Evolutionary conservation across 352 stramenopile species (phyloP).

Genomic region (Phytophthora hybrid): DNA sequence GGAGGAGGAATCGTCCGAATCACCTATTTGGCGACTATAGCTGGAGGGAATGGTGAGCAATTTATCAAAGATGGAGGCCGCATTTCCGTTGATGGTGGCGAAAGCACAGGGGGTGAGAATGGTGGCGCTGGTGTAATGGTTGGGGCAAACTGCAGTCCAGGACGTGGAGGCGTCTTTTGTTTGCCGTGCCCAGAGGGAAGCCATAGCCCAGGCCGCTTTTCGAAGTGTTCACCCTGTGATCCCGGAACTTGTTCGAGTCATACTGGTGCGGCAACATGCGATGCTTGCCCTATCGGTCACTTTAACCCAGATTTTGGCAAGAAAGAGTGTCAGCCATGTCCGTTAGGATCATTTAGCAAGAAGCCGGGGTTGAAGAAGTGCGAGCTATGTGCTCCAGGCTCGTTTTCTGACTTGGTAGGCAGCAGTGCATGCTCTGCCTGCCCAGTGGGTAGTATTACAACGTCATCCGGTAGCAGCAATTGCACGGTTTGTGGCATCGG

Average conservation of each 20-base stretch:
- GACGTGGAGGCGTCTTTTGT: constrained; percentile 75
- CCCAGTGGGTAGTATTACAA: constrained; percentile 67
- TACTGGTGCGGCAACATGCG: constrained; percentile 53
- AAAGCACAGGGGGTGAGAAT: constrained; percentile 66
- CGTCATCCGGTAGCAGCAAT: constrained; percentile 52
- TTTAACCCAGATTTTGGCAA: constrained; percentile 83
- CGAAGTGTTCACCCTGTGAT: constrained; percentile 73
- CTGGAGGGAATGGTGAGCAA: constrained; percentile 51
- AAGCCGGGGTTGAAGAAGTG: constrained; percentile 62
- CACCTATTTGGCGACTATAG: constrained; percentile 44
- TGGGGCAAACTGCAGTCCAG: constrained; percentile 66
- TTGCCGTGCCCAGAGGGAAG: constrained; percentile 67
- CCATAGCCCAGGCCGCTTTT: constrained; percentile 67
- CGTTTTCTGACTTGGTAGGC: constrained; percentile 56
- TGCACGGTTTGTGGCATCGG: constrained; percentile 83
- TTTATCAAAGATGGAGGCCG: constrained; percentile 68
- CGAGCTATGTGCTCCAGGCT: constrained; percentile 62
- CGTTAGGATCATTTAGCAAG: constrained; percentile 59
- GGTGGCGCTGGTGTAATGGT: constrained; percentile 60
- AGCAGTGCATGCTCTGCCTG: constrained; percentile 61
- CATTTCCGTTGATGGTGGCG: constrained; percentile 53
- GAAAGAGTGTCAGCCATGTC: constrained; percentile 68
- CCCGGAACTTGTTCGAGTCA: constrained; percentile 69
- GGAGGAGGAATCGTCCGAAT: constrained; percentile 72
- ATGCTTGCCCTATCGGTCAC: constrained; percentile 57